phyloP scores from a whole-genome alignment of 177 flowering plant species.

The Tripterygium wilfordii region DNA sequence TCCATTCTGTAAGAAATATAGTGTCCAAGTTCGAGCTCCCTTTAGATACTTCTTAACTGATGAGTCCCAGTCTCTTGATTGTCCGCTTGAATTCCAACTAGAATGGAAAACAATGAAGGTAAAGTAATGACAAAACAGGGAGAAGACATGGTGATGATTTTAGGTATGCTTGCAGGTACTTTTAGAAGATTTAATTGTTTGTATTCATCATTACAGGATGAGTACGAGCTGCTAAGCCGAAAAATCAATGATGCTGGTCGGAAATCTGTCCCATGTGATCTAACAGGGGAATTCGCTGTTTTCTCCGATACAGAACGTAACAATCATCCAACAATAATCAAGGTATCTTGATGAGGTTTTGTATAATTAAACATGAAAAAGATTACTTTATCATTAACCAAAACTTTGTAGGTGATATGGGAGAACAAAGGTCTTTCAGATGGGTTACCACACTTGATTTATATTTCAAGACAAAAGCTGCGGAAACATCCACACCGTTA shows the following conservation, averaged over 20 bases:
- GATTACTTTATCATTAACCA: background rate
- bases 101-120: conserved; percentile 47
- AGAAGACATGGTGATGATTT: background rate
- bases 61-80: background rate
- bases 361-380: background rate
- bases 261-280: conserved; percentile 6
- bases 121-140: background rate
- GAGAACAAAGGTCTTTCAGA: conserved; percentile 35
- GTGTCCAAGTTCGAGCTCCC: conserved; percentile 41
- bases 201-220: conserved; percentile 17
- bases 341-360: conserved; percentile 6
- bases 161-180: background rate
- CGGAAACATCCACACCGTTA: conserved; percentile 47
- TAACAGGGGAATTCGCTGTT: conserved; percentile 23
- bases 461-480: conserved; percentile 54
- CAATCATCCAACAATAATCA: conserved; percentile 45
- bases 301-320: conserved; percentile 27
- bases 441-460: conserved; percentile 48
- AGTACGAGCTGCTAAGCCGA: conserved; percentile 30
- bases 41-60: conserved; percentile 30
- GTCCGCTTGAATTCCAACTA: conserved; percentile 17
- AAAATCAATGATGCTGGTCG: conserved; percentile 35
- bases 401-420: conserved; percentile 30
- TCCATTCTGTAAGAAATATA: conserved; percentile 52
- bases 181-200: background rate